These are phyloP conservation scores for Vaccinium macrocarpon DNA, from an alignment of 148 eudicot species.

Conservation along the genomic window DNA sequence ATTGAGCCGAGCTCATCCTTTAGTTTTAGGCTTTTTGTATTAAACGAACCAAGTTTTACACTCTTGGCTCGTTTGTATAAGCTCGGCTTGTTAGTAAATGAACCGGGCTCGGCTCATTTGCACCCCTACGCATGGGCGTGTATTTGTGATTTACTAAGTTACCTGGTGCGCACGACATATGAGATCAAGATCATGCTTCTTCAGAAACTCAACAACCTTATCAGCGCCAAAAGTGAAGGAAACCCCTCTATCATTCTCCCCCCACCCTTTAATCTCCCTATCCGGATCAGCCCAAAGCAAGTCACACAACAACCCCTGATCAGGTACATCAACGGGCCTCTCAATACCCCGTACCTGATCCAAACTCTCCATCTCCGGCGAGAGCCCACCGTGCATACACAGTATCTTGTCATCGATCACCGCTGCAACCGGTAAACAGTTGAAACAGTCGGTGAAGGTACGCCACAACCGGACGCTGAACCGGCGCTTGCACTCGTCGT, in stretches of 20 bases:
- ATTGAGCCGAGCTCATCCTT: too few relatives aligned
- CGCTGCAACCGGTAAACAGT: neutral
- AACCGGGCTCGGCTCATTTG: too few relatives aligned
- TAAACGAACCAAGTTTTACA: too few relatives aligned
- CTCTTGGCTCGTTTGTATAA: too few relatives aligned
- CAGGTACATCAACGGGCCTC: conserved; percentile 1
- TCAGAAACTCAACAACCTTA: neutral
- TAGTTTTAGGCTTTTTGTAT: too few relatives aligned
- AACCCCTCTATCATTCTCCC: conserved; percentile 5
- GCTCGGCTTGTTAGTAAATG: too few relatives aligned
- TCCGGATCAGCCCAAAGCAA: conserved; percentile 7
- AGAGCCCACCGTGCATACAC: conserved; percentile 2
- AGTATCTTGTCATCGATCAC: conserved; percentile 1
- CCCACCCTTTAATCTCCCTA: neutral
- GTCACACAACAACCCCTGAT: conserved; percentile 2
- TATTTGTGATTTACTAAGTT: too few relatives aligned
- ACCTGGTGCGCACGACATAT: conserved; percentile 5
- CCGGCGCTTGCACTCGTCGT: conserved; percentile 8
- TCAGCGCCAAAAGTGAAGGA: neutral
- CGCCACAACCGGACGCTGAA: conserved; percentile 1
- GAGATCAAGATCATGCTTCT: conserved; percentile 11
- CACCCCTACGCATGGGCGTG: too few relatives aligned
- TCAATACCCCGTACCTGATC: neutral
- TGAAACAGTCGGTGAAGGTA: neutral
- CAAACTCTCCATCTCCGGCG: conserved; percentile 1